Conservation (phyloP, 176 grass and related monocot species). For the Ensete ventricosum region DNA sequence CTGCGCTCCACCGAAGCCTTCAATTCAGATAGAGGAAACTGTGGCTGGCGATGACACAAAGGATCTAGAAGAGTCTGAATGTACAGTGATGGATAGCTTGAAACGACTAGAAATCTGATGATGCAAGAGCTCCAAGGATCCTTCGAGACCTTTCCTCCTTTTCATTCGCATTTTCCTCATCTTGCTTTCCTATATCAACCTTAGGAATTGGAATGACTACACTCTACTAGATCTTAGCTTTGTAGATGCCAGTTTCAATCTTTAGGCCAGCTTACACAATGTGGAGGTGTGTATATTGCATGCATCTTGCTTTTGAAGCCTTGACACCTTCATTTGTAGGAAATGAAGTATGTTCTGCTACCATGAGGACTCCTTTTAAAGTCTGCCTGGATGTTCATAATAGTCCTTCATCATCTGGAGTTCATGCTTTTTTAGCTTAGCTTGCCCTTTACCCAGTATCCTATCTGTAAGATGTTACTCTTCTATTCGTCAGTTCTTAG, state of each 20-base stretch:
- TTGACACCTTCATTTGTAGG: too few relatives aligned
- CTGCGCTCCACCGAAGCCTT: neutral
- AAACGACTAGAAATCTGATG: constrained; percentile 12
- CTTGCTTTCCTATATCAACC: constrained; percentile 21
- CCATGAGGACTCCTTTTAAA: too few relatives aligned
- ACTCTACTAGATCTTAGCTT: neutral
- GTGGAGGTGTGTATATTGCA: neutral
- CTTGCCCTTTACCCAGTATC: too few relatives aligned
- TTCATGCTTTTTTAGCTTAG: too few relatives aligned
- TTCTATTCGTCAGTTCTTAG: too few relatives aligned
- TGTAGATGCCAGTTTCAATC: neutral
- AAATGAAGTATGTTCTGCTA: too few relatives aligned
- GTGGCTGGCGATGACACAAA: neutral
- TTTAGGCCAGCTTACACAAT: neutral
- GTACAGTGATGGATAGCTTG: constrained; percentile 6
- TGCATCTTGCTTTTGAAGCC: too few relatives aligned
- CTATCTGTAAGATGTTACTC: too few relatives aligned
- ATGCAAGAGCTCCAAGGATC: neutral
- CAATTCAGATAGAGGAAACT: neutral
- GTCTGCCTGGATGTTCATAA: too few relatives aligned
- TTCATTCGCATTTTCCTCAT: constrained; percentile 41
- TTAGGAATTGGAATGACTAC: constrained; percentile 14
- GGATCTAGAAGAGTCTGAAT: constrained; percentile 15
- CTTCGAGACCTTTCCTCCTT: neutral
- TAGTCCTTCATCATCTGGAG: too few relatives aligned